Base-by-base conservation (phyloP, 176 grass and related monocot genomes). In the Chloris gayana region DNA sequence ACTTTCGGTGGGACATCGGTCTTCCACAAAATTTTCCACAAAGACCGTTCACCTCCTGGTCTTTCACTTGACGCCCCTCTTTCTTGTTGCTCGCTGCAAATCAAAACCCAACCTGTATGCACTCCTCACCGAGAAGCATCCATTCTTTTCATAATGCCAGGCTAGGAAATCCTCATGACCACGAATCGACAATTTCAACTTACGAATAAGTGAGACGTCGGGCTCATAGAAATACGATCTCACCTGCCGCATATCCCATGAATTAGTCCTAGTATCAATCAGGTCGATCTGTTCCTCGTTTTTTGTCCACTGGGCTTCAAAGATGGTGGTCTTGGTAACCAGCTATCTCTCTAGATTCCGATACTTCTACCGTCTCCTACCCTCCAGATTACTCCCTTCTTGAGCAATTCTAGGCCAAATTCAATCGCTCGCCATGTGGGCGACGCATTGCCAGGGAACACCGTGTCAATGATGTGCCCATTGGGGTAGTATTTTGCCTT, bases 181-280 rank as follows among this genome's bases (percentile, higher is more conserved):
- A 2, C 4, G 0, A 1, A 0, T 5, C 0, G 49, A 17, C 3
- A 51, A 17, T 4, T 51, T 56, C 0, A 21, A n/a, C 7, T 56
- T 56, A 0, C 22, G 6, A 1, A 56, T 56, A 1, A 5, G 1
- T 1, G 22, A 4, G 0, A 9, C 19, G 1, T 56, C 50, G 0
- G 18, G 4, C 4, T n/a, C 19, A 22, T 22, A 6, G 51, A n/a
- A n/a, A 11, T 22, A 21, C 0, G 0, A 1, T 56, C 9, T 19
- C 51, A 56, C 6, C 0, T 2, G 0, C 4, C n/a, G 1, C 19
- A 7, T 2, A 0, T 9, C 0, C 0, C 1, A 56, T 56, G 6
- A 22, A 56, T 56, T 5, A 56, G 7, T 0, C n/a, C 19, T 0
- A 19, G 7, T 5, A 56, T 19, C 51, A n/a, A n/a, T n/a, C 51